Percentiles rank a stretch among this genome's conserved stretches.
Conservation (phyloP, 306 rosid species). For the Dalbergia cochinchinensis region DNA sequence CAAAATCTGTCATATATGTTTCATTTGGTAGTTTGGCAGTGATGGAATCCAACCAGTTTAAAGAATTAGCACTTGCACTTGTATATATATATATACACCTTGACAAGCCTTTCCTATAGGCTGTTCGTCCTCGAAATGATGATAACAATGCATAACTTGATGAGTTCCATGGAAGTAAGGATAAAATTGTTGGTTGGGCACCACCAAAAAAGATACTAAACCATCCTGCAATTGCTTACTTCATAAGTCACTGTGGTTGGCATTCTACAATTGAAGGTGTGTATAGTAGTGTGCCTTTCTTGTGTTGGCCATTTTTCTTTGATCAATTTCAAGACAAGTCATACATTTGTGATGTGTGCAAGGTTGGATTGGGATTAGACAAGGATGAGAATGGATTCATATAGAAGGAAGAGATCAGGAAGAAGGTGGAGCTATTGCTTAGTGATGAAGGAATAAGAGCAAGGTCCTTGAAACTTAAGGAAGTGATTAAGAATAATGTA, state of each 20-base stretch:
- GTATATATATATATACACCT: too few species aligned
- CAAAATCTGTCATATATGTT: constrained; percentile 47
- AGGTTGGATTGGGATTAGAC: constrained; percentile 47
- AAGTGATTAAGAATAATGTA: background rate
- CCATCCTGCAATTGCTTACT: constrained; percentile 58
- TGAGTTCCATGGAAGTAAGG: constrained; percentile 41
- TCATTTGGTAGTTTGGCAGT: constrained; percentile 48
- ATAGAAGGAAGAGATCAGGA: constrained; percentile 46
- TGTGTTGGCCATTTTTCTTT: constrained; percentile 47
- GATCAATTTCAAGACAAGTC: constrained; percentile 43
- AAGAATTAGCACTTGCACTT: constrained; percentile 49
- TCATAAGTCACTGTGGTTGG: constrained; percentile 68
- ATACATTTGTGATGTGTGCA: constrained; percentile 54
- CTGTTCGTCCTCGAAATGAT: constrained; percentile 37
- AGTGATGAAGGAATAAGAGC: constrained; percentile 44
- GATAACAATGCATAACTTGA: constrained; percentile 35
- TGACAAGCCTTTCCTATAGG: constrained; percentile 58
- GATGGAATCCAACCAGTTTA: constrained; percentile 45
- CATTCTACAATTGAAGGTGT: constrained; percentile 55
- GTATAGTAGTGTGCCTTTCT: constrained; percentile 39
- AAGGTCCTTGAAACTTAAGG: constrained; percentile 45
- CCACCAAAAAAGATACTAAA: constrained; percentile 54
- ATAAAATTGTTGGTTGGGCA: constrained; percentile 50
- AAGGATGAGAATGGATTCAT: constrained; percentile 54
- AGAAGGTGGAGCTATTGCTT: constrained; percentile 52